Conservation (phyloP, 2,329 filamentous ascomycete genomes). For the Talaromyces islandicus region DNA sequence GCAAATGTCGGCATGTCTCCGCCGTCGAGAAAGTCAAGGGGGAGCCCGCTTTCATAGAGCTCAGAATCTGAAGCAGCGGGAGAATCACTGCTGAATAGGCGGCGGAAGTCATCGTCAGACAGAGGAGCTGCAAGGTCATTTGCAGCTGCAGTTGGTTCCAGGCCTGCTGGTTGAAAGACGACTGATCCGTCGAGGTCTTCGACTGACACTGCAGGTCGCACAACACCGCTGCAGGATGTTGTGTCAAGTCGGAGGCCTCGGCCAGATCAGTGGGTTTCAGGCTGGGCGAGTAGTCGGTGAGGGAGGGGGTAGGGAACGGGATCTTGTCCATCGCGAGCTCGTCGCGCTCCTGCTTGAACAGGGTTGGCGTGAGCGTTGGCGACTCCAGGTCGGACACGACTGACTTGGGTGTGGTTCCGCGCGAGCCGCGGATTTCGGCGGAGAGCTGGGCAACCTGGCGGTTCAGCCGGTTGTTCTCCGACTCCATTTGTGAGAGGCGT, state of each 20-base stretch:
- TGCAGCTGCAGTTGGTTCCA: constrained; percentile 46
- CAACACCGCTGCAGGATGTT: constrained; percentile 99
- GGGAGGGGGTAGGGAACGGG: constrained; percentile 33
- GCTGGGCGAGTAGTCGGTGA: constrained; percentile 34
- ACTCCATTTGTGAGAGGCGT: constrained; percentile 55
- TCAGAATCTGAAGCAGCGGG: constrained; percentile 67
- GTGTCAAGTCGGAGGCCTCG: constrained; percentile 83
- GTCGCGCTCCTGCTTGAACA: constrained; percentile 41
- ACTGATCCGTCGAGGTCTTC: constrained; percentile 47
- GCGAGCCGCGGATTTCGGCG: constrained; percentile 39
- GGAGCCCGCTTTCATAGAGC: constrained; percentile 69
- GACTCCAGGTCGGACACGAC: constrained; percentile 28
- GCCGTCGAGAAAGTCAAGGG: constrained; percentile 59
- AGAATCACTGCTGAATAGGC: constrained; percentile 56
- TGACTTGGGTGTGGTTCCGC: constrained; percentile 33
- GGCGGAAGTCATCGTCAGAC: constrained; percentile 62
- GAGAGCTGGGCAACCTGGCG: constrained; percentile 47
- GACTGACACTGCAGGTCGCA: constrained; percentile 99
- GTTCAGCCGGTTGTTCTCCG: constrained; percentile 45
- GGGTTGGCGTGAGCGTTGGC: constrained; percentile 33
- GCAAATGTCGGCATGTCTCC: constrained; percentile 45
- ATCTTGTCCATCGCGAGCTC: constrained; percentile 36
- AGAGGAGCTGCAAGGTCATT: constrained; percentile 55
- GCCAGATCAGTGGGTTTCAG: constrained; percentile 38
- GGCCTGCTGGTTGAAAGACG: constrained; percentile 26